Evolutionary conservation across 352 stramenopile species (phyloP).

Genomic region (Phytopythium chamaehyphon): DNA sequence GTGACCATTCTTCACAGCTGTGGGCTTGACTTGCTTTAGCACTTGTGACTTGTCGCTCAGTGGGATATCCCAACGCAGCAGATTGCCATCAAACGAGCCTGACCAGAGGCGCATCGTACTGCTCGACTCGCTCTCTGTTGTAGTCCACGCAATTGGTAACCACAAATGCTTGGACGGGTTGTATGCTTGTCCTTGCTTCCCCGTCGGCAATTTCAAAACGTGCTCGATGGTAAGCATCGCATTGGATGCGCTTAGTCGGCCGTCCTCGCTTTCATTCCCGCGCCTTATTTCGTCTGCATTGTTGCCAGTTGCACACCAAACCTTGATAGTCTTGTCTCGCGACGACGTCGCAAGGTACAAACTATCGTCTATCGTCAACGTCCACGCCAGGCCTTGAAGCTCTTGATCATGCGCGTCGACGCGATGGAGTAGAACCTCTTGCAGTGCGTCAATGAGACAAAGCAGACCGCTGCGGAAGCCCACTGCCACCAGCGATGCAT

Average conservation of each 20-base stretch:
- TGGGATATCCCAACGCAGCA: constrained; percentile 51
- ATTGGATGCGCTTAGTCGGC: not conserved
- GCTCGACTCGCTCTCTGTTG: not conserved
- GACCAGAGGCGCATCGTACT: constrained; percentile 49
- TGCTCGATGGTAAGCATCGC: constrained; percentile 19
- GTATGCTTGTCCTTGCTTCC: constrained; percentile 55
- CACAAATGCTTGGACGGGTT: constrained; percentile 70
- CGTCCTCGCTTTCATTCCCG: not conserved
- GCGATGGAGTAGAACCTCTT: constrained; percentile 29
- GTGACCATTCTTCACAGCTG: constrained; percentile 58
- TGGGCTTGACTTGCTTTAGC: constrained; percentile 32
- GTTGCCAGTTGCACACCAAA: constrained; percentile 32
- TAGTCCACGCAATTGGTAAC: constrained; percentile 65
- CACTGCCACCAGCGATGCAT: constrained; percentile 53
- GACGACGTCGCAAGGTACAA: constrained; percentile 61
- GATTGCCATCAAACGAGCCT: constrained; percentile 62
- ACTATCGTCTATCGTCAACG: constrained; percentile 1
- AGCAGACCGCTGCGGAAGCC: constrained; percentile 68
- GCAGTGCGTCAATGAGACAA: constrained; percentile 42
- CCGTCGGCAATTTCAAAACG: constrained; percentile 45
- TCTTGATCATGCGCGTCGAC: constrained; percentile 70
- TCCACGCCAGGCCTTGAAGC: constrained; percentile 58
- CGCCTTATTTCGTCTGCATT: not conserved
- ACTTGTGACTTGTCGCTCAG: constrained; percentile 2
- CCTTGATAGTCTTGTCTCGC: constrained; percentile 62